Evolutionary conservation across 2,329 filamentous ascomycete species (phyloP), one percentile per base, ranked within the genome.

Genomic region (Acarospora socialis): DNA sequence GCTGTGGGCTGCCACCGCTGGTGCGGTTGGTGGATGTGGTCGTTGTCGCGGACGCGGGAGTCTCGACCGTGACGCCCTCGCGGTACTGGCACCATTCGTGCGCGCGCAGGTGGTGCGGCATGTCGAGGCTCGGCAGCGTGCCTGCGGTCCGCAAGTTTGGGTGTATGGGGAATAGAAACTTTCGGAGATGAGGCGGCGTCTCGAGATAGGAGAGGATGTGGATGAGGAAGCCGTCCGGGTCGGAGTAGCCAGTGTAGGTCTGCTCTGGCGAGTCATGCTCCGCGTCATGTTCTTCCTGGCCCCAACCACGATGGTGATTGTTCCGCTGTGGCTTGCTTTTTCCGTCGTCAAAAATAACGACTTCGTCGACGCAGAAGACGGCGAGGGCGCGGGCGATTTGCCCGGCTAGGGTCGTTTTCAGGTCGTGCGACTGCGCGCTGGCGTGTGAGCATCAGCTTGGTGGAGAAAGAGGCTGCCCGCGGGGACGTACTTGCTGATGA

Each of bases 191-290:
- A 1, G 82, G 81, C 18, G 83, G 83, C 4, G 80, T 80, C 54
- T 92, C 83, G 38, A 92, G 70, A 55, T 84, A 92, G 37, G 71
- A 76, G 5, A 92, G 63, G 5, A 92, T 59, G 48, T 90, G 82
- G 30, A 73, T 68, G 14, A 92, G 65, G 56, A 87, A 92, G 56
- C 86, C 77, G 36, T 74, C 74, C 1, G 81, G 81, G 47, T 90
- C 77, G 9, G 71, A 63, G 48, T 75, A 79, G 40, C 75, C 79
- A 1, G 78, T 83, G 39, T 68, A 66, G 39, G 59, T 56, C 29
- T 63, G 56, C 32, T 57, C 48, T 28, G 60, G 53, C 1, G 50
- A 38, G n/a, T 52, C 46, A n/a, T 32, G 50, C 39, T 46, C 26
- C 56, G 73, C 66, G 46, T 61, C 54, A 28, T 62, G 54, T 30